Base-by-base conservation (phyloP, 768 basidiomycete genomes). In the Amanita phalloides region DNA sequence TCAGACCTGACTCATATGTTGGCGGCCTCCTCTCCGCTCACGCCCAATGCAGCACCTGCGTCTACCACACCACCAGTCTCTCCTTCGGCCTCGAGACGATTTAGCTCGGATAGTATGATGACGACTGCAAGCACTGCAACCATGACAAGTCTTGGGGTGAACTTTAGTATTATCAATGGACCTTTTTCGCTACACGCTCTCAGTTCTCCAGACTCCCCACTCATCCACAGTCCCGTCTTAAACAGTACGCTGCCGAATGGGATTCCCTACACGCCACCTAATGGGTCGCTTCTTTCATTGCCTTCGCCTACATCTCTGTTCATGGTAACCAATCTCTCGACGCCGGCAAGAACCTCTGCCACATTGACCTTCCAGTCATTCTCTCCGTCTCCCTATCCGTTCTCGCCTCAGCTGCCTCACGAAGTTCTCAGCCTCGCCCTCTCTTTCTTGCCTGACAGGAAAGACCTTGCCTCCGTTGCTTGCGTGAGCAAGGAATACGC, bases 401-500 rank as follows among this genome's bases (percentile, higher is more conserved):
- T 7, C 21, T 26, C 48, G 17, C 26, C 30, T 5, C 38, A 50
- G 9, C 49, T 44, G 6, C 49, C 49, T n/a, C 39, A 30, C 33
- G 39, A 50, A 25, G 21, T 50, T 11, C 49, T 50, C 39, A 32
- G 17, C n/a, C 30, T 50, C 4, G 41, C 41, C 1, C 20, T 50
- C 3, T 50, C 49, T 7, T 50, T 42, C 32, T 20, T 50, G 28
- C 49, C 49, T 17, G 17, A 25, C 38, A 30, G 17, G 17, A 49
- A 43, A 21, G 49, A 50, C 30, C 42, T 50, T 35, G 49, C 49
- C 2, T 38, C 49, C 17, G 20, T 50, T 13, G 49, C 39, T 17
- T 11, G 28, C 8, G 49, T 50, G 37, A 42, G 23, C 28, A 43
- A 50, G 28, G 38, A 38, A 17, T 50, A 43, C 21, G 49, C 49